These are phyloP conservation scores for Penstemon newberryi DNA, from an alignment of 257 asterid genomes.

Conservation along the genomic window DNA sequence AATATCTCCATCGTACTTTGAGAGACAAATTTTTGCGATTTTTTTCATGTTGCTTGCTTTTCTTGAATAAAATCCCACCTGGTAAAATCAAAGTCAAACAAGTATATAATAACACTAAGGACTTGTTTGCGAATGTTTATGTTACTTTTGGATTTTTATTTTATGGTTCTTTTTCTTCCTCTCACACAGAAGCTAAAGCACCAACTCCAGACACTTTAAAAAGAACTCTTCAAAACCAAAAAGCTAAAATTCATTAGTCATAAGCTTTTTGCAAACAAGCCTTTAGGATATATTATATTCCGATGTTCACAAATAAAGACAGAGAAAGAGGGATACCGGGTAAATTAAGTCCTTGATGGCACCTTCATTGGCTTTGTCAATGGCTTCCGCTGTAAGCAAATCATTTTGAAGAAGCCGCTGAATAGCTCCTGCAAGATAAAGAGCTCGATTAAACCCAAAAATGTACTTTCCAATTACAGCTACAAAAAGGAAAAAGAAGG, in stretches of 20 bases:
- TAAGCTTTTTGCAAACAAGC: too few relatives aligned
- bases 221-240: too few relatives aligned
- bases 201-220: too few relatives aligned
- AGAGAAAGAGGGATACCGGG: constrained; percentile 57
- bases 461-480: background rate
- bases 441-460: background rate
- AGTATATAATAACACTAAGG: constrained; percentile 14
- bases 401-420: constrained; percentile 79
- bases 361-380: constrained; percentile 66
- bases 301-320: constrained; percentile 16
- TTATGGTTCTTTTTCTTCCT: too few relatives aligned
- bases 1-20: constrained; percentile 75
- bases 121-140: background rate
- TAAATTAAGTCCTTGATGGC: constrained; percentile 71
- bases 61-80: constrained; percentile 96
- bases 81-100: constrained; percentile 24
- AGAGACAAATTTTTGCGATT: constrained; percentile 73
- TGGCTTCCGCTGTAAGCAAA: constrained; percentile 76
- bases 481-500: background rate
- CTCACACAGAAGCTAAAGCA: too few relatives aligned
- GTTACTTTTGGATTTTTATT: too few relatives aligned
- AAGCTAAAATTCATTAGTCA: too few relatives aligned
- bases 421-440: constrained; percentile 71
- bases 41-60: constrained; percentile 93
- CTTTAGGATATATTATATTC: background rate